Percentiles rank a stretch among this genome's conserved stretches.
Conservation (phyloP, 2,329 filamentous ascomycete genomes). For the Botrytis aclada region DNA sequence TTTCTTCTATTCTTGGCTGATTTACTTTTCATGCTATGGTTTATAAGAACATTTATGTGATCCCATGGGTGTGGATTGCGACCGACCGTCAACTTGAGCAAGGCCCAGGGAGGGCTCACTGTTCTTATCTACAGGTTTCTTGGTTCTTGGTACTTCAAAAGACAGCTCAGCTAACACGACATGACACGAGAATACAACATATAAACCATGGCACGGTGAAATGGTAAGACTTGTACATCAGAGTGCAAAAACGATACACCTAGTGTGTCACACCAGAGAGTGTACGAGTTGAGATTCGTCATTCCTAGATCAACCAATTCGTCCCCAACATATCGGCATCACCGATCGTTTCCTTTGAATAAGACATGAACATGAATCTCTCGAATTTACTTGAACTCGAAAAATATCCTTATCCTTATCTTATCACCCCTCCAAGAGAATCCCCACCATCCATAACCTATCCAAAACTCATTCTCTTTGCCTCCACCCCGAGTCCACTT, state of each 20-base stretch:
- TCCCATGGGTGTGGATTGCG: not conserved
- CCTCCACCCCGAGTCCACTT: not conserved
- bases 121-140: not conserved
- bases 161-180: not conserved
- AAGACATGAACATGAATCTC: not conserved
- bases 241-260: not conserved
- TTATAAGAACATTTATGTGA: not conserved
- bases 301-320: not conserved
- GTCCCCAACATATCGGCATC: not conserved
- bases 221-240: not conserved
- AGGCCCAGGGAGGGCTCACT: not conserved
- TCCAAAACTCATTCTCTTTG: not conserved
- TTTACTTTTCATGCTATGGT: not conserved
- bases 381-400: not conserved
- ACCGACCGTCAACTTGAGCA: not conserved
- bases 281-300: not conserved
- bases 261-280: not conserved
- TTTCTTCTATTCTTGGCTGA: not conserved
- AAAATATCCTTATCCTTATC: not conserved
- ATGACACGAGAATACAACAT: not conserved
- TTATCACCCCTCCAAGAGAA: not conserved
- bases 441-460: not conserved
- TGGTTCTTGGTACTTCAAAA: not conserved
- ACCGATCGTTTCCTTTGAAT: not conserved
- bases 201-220: not conserved